A percentile compares a stretch with the other conserved stretches of the same genome.
Evolutionary conservation across 2,329 filamentous ascomycete species (phyloP).

Genomic region (Beauveria medogensis): DNA sequence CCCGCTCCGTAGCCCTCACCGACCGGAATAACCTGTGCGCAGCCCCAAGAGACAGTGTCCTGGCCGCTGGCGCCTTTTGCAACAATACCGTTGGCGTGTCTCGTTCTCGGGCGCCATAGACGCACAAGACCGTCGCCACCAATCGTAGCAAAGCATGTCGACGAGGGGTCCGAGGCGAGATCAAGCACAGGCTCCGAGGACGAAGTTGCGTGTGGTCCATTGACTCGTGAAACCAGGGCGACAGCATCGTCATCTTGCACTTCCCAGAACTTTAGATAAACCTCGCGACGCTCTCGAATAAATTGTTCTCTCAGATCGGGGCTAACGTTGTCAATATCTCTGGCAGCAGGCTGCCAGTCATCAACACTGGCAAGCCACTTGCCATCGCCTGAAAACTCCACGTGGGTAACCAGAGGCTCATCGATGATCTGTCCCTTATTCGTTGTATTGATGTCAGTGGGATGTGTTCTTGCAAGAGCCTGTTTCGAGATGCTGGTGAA

Average conservation of each 20-base stretch:
- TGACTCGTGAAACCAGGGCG: conserved; percentile 74
- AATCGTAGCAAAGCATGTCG: conserved; percentile 71
- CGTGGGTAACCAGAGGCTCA: conserved; percentile 68
- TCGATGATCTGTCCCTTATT: conserved; percentile 62
- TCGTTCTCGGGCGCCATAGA: conserved; percentile 70
- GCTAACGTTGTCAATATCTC: conserved; percentile 50
- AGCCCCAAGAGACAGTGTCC: conserved; percentile 67
- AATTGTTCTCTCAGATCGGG: conserved; percentile 35
- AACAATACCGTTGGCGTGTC: conserved; percentile 59
- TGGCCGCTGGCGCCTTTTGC: conserved; percentile 50
- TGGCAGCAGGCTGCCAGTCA: conserved; percentile 70
- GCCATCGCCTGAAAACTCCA: conserved; percentile 73
- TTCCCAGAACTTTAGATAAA: conserved; percentile 87
- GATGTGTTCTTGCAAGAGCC: conserved; percentile 79
- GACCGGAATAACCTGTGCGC: conserved; percentile 51
- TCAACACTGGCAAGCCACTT: conserved; percentile 88
- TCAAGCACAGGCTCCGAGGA: conserved; percentile 57
- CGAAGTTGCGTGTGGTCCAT: conserved; percentile 64
- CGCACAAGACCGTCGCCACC: conserved; percentile 72
- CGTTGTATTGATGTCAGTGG: conserved; percentile 70
- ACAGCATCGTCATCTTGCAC: conserved; percentile 52
- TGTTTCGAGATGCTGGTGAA: conserved; percentile 77
- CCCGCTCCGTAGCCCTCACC: conserved; percentile 40
- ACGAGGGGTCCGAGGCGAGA: conserved; percentile 61
- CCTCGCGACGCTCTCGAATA: conserved; percentile 52